Base-by-base conservation (phyloP, 148 eudicot genomes). In the Diospyros kaki region DNA sequence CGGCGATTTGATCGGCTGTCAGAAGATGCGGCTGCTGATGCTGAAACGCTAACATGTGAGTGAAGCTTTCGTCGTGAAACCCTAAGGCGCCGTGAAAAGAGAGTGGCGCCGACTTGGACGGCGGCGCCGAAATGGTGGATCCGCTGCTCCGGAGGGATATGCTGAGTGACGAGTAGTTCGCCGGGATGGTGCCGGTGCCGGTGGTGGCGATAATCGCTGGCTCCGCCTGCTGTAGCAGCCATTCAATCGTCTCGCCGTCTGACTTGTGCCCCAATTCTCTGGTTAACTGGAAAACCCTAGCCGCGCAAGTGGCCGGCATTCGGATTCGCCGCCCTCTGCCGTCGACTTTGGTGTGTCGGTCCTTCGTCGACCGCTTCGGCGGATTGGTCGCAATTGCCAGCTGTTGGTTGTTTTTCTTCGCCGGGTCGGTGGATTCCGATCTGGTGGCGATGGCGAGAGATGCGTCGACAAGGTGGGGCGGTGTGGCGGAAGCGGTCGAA, bases 261-360 rank as follows among this genome's bases (percentile, higher is more conserved):
- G 90, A 83, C 75, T 87, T 87, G 68, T 87, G 85, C 3, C 86
- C 86, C 13, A 87, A 61, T 66, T 87, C 90, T 3, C 83, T 61
- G 1, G 90, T 88, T 55, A 88, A 66, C 50, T 86, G 89, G 43
- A 86, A 86, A 3, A 88, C 91, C 72, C 91, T 78, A 10, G 91
- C 91, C 6, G 91, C 91, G 42, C 91, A 88, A 10, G 87, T 79
- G 4, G 91, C 91, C 41, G 91, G 91, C 91, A 88, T 88, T 58
- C 91, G 81, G 43, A 88, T 88, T 18, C 91, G 77, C 38, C 88
- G 74, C 17, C 92, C 87, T 3, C 89, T 79, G 14, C 91, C 88
- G 68, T 87, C 90, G 28, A 87, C 90, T 69, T 87, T 87, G 10
- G 87, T 87, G 78, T 87, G 90, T 4, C 90, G 80, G 83, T 85